Evolutionary conservation across 2,329 filamentous ascomycete genomes (phyloP).

Genomic region (Aspergillus neoniger): DNA sequence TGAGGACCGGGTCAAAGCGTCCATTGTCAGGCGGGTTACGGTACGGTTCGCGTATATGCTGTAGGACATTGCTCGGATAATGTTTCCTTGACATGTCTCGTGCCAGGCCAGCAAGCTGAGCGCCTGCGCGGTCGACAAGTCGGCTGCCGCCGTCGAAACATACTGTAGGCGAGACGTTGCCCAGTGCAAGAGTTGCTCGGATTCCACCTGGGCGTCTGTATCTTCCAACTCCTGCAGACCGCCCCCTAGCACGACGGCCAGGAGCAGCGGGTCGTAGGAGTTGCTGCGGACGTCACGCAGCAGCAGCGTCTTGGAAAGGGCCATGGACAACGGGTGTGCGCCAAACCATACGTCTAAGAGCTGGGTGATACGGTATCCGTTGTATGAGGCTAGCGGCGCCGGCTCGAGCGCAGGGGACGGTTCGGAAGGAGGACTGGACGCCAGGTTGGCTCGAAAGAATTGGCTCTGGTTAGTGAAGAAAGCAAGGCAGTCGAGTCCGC

Average conservation of each 20-base stretch:
- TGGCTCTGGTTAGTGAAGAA: background rate
- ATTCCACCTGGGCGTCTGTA: background rate
- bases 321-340: background rate
- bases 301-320: background rate
- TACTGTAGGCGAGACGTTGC: background rate
- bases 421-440: background rate
- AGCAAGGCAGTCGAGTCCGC: background rate
- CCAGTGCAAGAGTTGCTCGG: background rate
- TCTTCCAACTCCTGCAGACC: background rate
- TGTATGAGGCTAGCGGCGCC: background rate
- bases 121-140: background rate
- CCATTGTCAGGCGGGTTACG: background rate
- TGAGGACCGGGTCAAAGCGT: background rate
- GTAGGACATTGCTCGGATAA: background rate
- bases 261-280: background rate
- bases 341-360: background rate
- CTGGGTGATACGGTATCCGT: background rate
- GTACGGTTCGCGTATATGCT: conserved; percentile 1
- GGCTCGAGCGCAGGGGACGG: background rate
- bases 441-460: background rate
- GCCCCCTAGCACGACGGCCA: background rate
- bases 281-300: background rate
- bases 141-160: background rate
- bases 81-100: background rate
- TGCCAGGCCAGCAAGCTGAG: background rate